A percentile compares a stretch with the other conserved stretches of the same genome.
Evolutionary conservation across 305 asterid genomes (phyloP).

Genomic region (Stenogyne calaminthoides): DNA sequence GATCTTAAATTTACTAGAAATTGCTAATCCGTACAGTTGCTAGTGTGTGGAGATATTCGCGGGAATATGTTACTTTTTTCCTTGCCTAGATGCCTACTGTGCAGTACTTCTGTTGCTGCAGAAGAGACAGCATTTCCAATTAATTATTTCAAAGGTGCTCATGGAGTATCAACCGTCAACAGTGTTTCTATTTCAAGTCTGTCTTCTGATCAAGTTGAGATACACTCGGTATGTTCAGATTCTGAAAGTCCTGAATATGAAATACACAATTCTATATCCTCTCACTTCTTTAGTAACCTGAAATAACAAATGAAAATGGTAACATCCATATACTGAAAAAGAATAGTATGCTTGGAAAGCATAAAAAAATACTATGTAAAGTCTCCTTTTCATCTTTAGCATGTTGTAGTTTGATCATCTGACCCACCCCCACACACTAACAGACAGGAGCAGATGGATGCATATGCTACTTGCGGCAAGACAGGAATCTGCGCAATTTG

Average conservation of each 20-base stretch:
- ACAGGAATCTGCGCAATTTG: slow-evolving; percentile 52
- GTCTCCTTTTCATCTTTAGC: slow-evolving; percentile 17
- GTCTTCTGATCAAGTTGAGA: slow-evolving; percentile 61
- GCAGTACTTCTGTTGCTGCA: slow-evolving; percentile 43
- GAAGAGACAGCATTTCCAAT: slow-evolving; percentile 51
- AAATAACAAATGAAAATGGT: slow-evolving; percentile 22
- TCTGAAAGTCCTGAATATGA: slow-evolving; percentile 25
- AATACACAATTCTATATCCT: slow-evolving; percentile 17
- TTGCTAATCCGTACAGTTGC: slow-evolving; percentile 57
- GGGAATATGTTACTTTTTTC: slow-evolving; percentile 85
- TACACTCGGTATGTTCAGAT: slow-evolving; percentile 72
- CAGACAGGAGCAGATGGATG: slow-evolving; percentile 99
- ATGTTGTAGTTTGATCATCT: slow-evolving; percentile 21
- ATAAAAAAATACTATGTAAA: background rate
- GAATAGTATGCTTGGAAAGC: slow-evolving; percentile 14
- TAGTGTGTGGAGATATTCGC: slow-evolving; percentile 92
- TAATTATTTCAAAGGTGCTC: slow-evolving; percentile 86
- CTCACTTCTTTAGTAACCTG: slow-evolving; percentile 11
- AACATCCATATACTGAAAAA: slow-evolving; percentile 13
- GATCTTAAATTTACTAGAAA: slow-evolving; percentile 26
- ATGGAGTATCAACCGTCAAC: slow-evolving; percentile 93
- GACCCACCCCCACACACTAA: background rate
- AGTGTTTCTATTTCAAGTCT: slow-evolving; percentile 60
- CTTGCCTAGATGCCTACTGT: slow-evolving; percentile 49
- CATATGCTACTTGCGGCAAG: slow-evolving; percentile 81